Conservation (phyloP, 2,329 filamentous ascomycete genomes). For the Xylariaceae sp. region DNA sequence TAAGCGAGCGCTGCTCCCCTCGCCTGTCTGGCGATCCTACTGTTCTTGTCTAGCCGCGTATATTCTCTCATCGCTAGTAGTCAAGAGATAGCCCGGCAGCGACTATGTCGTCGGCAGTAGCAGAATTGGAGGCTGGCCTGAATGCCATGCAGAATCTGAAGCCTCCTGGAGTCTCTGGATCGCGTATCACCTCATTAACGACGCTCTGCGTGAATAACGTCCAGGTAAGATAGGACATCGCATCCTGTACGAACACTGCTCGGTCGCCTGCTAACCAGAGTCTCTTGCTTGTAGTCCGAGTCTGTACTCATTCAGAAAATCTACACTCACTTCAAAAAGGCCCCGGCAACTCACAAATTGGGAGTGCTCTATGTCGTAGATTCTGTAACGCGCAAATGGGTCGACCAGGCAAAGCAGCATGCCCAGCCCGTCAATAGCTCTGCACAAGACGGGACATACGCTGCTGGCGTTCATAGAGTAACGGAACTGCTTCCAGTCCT, state of each 20-base stretch:
- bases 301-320: slow-evolving; percentile 93
- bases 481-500: slow-evolving; percentile 89
- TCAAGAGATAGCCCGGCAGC: slow-evolving; percentile 22
- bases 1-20: slow-evolving; percentile 9
- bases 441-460: slow-evolving; percentile 87
- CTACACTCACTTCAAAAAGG: slow-evolving; percentile 95
- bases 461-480: slow-evolving; percentile 92
- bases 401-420: slow-evolving; percentile 85
- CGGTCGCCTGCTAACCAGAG: slow-evolving; percentile 28
- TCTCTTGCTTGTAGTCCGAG: slow-evolving; percentile 64
- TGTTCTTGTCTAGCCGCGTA: slow-evolving; percentile 25
- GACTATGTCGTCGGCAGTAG: slow-evolving; percentile 76
- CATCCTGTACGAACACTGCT: slow-evolving; percentile 6
- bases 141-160: slow-evolving; percentile 90
- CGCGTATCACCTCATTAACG: slow-evolving; percentile 84
- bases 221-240: slow-evolving; percentile 60
- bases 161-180: slow-evolving; percentile 88
- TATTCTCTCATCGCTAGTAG: slow-evolving; percentile 28
- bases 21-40: slow-evolving; percentile 23
- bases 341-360: slow-evolving; percentile 91
- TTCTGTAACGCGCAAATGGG: slow-evolving; percentile 98
- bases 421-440: slow-evolving; percentile 76
- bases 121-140: slow-evolving; percentile 84
- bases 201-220: slow-evolving; percentile 83
- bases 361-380: slow-evolving; percentile 99